Base-by-base conservation (phyloP, 164 flowering plant species). In the Santalum album region DNA sequence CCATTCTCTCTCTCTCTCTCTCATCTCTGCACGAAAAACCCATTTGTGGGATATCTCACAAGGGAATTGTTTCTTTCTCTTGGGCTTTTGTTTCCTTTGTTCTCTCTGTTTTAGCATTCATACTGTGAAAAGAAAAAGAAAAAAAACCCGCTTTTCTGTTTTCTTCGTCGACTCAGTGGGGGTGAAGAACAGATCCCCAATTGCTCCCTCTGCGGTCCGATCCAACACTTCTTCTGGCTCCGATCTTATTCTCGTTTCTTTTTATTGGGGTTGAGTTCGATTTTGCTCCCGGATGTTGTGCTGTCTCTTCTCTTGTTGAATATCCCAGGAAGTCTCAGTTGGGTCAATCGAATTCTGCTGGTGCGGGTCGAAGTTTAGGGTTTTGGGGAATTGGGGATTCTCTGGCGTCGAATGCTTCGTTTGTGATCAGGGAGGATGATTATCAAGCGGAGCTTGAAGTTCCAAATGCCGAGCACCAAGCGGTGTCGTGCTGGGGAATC, bases 391-490 rank as follows among this genome's bases (percentile, higher is more conserved):
- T 18, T 42, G 7, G 7, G 45, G 45, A 6, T 3, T 17, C 7
- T 42, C 34, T 29, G 34, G 34, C 9, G 34, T 4, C 9, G 45
- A 18, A 42, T 42, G 45, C 45, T 42, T 5, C 7, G 45, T 17
- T 42, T 18, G 45, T 18, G 45, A 42, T 18, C 11, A 21, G 45
- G 5, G 45, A 42, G 21, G 45, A 42, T 42, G 45, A 42, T 42
- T 18, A 42, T 42, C 20, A 42, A 42, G 21, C 20, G 45, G 21
- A 42, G 45, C 45, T 42, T 42, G 45, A 42, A 42, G n/a, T 42
- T 21, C 7, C 45, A 42, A 42, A 42, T 42, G 45, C 45, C 45
- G 45, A 42, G 21, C 45, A 42, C 12, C 45, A 42, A 42, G 45
- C 45, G 45, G 21, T 42, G 45, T 12, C 45, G 45, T 4, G 9